These are phyloP conservation scores for Kokia cookei DNA, from an alignment of 441 rosid species.

Conservation along the genomic window DNA sequence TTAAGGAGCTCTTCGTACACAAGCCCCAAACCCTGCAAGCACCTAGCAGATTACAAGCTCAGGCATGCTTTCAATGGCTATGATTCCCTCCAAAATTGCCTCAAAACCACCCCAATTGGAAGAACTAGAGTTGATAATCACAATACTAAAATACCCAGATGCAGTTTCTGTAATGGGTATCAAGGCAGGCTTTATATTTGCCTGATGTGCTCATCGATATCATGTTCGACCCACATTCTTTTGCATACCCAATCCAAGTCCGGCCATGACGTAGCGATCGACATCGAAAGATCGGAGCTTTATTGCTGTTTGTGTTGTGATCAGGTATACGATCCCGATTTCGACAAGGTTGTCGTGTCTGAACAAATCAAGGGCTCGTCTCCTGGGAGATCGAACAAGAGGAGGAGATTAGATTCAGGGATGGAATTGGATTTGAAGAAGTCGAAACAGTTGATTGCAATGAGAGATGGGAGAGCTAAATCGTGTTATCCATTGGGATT, in stretches of 20 bases:
- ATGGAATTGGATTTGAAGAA: conserved; percentile 43
- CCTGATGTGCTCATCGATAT: conserved; percentile 56
- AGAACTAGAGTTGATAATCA: conserved; percentile 32
- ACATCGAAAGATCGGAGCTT: conserved; percentile 84
- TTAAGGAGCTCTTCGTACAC: conserved; percentile 35
- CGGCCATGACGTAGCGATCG: conserved; percentile 64
- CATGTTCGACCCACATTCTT: conserved; percentile 55
- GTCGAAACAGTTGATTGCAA: conserved; percentile 33
- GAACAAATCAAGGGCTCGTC: conserved; percentile 36
- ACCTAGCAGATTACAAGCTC: conserved; percentile 70
- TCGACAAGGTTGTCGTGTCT: conserved; percentile 59
- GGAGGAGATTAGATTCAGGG: conserved; percentile 45
- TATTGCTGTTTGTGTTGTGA: conserved; percentile 64
- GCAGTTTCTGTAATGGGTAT: conserved; percentile 53
- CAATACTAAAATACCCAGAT: conserved; percentile 41
- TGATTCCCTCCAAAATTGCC: conserved; percentile 37
- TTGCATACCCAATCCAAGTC: conserved; percentile 46
- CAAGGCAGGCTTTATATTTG: conserved; percentile 54
- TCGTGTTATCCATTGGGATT: conserved; percentile 74
- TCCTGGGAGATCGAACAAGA: conserved; percentile 62
- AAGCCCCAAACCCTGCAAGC: conserved; percentile 61
- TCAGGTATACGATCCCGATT: conserved; percentile 85
- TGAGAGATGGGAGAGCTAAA: conserved; percentile 66
- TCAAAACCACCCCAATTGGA: conserved; percentile 44
- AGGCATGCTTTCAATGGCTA: conserved; percentile 50